These are phyloP conservation scores for Incumbomyces lentus DNA, from an alignment of 2,329 filamentous ascomycete genomes.

Conservation along the genomic window DNA sequence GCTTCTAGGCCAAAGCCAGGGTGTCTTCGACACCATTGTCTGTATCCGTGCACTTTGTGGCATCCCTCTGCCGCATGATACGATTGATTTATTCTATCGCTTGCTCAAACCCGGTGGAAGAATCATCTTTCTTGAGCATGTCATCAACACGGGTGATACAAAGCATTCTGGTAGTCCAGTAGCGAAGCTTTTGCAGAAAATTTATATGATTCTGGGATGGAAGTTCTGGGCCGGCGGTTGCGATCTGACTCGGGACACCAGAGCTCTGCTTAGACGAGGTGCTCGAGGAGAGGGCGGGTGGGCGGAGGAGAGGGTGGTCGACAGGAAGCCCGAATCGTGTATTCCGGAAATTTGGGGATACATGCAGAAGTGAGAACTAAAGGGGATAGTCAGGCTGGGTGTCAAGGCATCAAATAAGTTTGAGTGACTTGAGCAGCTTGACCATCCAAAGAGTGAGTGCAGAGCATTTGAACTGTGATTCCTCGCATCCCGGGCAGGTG, in stretches of 20 bases:
- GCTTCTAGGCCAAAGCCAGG: constrained; percentile 12
- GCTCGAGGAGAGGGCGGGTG: constrained; percentile 10
- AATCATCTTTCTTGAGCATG: constrained; percentile 46
- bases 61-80: constrained; percentile 38
- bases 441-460: no score
- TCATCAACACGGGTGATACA: constrained; percentile 40
- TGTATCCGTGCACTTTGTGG: constrained; percentile 46
- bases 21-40: constrained; percentile 45
- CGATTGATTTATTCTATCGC: constrained; percentile 37
- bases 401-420: no score
- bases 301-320: neutral
- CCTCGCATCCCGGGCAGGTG: no score
- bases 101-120: constrained; percentile 45
- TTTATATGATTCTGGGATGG: constrained; percentile 40
- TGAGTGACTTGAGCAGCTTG: no score
- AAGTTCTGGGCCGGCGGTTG: constrained; percentile 43
- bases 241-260: constrained; percentile 26
- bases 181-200: constrained; percentile 35
- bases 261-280: constrained; percentile 7
- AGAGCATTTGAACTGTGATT: no score
- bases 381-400: no score
- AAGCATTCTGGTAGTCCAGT: constrained; percentile 10
- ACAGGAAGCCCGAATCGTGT: neutral
- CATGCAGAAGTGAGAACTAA: constrained; percentile 4
- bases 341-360: constrained; percentile 6